These are phyloP conservation scores for Speleostelium caveatum DNA, from an alignment of 78 protist genomes.

Conservation along the genomic window DNA sequence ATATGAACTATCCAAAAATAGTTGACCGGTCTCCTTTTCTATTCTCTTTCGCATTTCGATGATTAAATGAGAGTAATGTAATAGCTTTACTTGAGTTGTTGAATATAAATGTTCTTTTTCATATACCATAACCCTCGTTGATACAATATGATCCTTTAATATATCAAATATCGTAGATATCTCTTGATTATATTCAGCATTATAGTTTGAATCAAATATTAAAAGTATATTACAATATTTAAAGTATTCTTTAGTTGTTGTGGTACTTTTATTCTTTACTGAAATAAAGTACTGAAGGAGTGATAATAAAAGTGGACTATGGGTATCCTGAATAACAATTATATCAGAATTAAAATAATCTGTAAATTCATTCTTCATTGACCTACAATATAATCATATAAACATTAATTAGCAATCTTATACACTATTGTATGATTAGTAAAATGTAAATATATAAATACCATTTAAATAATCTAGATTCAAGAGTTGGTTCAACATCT, in stretches of 20 bases:
- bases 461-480: not conserved
- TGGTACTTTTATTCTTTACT: no score
- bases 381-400: not conserved
- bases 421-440: no score
- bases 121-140: not conserved
- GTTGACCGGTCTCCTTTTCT: no score
- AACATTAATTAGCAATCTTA: no score
- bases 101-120: not conserved
- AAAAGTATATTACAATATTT: no score
- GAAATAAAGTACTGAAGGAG: no score
- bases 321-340: not conserved
- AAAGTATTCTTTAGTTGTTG: not conserved
- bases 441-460: no score
- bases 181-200: not conserved
- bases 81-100: not conserved
- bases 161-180: not conserved
- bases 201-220: no score
- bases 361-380: not conserved
- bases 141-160: not conserved
- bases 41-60: no score
- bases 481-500: not conserved
- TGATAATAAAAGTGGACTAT: not conserved
- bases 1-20: not conserved
- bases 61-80: no score
- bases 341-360: not conserved